Evolutionary conservation across 1,139 yeast genomes (phyloP).

Genomic region (Pichia sp.): DNA sequence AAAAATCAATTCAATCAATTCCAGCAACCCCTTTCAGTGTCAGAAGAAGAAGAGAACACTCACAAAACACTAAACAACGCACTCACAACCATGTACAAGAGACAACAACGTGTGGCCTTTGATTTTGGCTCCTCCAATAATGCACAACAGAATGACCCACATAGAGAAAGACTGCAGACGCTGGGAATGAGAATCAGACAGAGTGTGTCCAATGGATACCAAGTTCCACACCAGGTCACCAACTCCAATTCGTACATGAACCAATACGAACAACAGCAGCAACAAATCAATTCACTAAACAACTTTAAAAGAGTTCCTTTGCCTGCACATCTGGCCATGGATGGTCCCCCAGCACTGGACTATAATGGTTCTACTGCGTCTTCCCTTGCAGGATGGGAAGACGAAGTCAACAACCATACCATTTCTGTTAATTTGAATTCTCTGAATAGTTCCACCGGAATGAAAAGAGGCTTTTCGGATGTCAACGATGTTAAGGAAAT

Average conservation of each 20-base stretch:
- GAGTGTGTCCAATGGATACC: slow-evolving; percentile 57
- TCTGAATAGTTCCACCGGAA: not conserved
- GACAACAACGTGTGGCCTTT: slow-evolving; percentile 6
- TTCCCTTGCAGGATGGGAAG: slow-evolving; percentile 25
- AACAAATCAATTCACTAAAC: slow-evolving; percentile 3
- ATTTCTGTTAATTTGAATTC: not conserved
- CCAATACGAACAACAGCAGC: slow-evolving; percentile 13
- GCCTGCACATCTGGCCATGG: slow-evolving; percentile 28
- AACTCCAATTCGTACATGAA: slow-evolving; percentile 8
- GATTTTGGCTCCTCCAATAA: not conserved
- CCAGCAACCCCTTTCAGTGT: too few species aligned
- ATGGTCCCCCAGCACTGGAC: slow-evolving; percentile 22
- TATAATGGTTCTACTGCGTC: slow-evolving; percentile 25
- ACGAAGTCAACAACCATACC: slow-evolving; percentile 12
- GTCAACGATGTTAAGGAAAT: slow-evolving; percentile 3
- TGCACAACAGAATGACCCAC: slow-evolving; percentile 1
- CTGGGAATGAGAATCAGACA: slow-evolving; percentile 68
- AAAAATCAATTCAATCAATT: too few species aligned
- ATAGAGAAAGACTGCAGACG: slow-evolving; percentile 34
- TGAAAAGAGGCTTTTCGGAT: slow-evolving; percentile 11
- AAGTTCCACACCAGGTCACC: slow-evolving; percentile 18
- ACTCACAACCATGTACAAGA: slow-evolving; percentile 1
- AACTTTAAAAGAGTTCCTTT: slow-evolving; percentile 40
- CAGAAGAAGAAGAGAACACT: too few species aligned
- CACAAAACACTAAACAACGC: too few species aligned